Percentiles rank a stretch among this genome's conserved stretches.
phyloP scores from a whole-genome alignment of 768 basidiomycete genomes.

The Suillus spraguei region DNA sequence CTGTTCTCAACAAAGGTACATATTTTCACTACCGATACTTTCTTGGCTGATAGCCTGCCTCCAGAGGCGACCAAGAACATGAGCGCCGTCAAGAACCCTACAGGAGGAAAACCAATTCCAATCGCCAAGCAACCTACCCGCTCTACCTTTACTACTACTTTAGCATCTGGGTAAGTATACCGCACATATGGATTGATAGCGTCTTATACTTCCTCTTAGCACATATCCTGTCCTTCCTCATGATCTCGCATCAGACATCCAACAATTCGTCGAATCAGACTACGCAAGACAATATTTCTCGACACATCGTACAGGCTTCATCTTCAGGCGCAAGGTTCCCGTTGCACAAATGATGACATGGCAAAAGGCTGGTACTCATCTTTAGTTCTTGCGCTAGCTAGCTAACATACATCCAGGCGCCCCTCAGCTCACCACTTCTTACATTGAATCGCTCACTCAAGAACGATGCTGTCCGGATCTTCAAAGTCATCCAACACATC shows the following conservation, averaged over 20 bases:
- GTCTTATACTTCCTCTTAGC: constrained; percentile 40
- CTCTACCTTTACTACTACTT: constrained; percentile 41
- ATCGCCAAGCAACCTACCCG: constrained; percentile 43
- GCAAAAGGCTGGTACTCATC: constrained; percentile 65
- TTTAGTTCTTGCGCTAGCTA: neutral
- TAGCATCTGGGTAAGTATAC: constrained; percentile 65
- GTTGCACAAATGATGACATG: constrained; percentile 88
- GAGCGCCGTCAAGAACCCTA: constrained; percentile 73
- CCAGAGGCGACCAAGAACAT: constrained; percentile 69
- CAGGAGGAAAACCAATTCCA: constrained; percentile 62
- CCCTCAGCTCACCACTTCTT: constrained; percentile 75
- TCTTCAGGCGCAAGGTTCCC: constrained; percentile 81
- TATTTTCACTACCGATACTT: constrained; percentile 2
- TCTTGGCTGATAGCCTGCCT: constrained; percentile 5
- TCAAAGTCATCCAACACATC: constrained; percentile 88
- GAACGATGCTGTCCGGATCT: constrained; percentile 80
- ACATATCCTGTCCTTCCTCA: constrained; percentile 78
- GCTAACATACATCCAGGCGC: constrained; percentile 40
- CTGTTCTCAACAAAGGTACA: constrained; percentile 72
- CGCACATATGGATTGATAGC: constrained; percentile 13
- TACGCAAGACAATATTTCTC: constrained; percentile 90
- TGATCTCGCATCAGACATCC: constrained; percentile 82
- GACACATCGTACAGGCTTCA: constrained; percentile 86
- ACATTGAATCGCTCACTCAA: constrained; percentile 64
- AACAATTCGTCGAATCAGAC: constrained; percentile 83